Percentiles rank a stretch among this genome's conserved stretches.
Evolutionary conservation across 768 basidiomycete species (phyloP).

Genomic region (Hysterangium stoloniferum): DNA sequence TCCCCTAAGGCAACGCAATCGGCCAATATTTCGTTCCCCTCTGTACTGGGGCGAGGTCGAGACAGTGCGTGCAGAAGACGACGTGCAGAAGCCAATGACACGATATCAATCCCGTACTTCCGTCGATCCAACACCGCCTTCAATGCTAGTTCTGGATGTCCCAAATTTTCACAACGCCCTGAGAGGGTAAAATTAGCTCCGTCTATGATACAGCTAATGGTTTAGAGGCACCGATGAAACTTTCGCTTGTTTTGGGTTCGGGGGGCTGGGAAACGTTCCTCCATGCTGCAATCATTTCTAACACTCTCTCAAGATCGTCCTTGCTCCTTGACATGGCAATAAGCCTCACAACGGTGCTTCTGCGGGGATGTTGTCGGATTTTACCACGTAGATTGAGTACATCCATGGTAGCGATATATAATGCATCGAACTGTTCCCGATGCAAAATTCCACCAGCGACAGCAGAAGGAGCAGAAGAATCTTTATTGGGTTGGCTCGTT

Average conservation of each 20-base stretch:
- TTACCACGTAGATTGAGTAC: not conserved
- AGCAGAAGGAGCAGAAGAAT: not conserved
- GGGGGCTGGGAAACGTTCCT: not conserved
- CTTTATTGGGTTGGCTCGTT: too few relatives aligned
- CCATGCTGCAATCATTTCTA: slow-evolving; percentile 1
- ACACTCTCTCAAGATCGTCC: slow-evolving; percentile 1
- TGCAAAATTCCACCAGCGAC: not conserved
- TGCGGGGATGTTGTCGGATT: slow-evolving; percentile 3
- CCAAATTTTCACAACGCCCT: slow-evolving; percentile 59
- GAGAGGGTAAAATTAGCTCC: not conserved
- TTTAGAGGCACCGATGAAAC: slow-evolving; percentile 1
- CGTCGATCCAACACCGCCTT: slow-evolving; percentile 54
- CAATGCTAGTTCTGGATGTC: slow-evolving; percentile 48
- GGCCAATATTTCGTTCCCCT: slow-evolving; percentile 35
- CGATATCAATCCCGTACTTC: slow-evolving; percentile 48
- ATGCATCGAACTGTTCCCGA: not conserved
- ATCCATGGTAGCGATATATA: not conserved
- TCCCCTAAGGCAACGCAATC: slow-evolving; percentile 43
- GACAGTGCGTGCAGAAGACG: slow-evolving; percentile 47
- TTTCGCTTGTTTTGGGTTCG: not conserved
- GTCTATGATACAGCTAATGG: not conserved
- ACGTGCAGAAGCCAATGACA: slow-evolving; percentile 42
- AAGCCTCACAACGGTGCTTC: not conserved
- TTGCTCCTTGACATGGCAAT: not conserved
- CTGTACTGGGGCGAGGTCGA: not conserved